These are phyloP conservation scores for Glaciozyma martinii DNA, from an alignment of 768 basidiomycete genomes.

Conservation along the genomic window DNA sequence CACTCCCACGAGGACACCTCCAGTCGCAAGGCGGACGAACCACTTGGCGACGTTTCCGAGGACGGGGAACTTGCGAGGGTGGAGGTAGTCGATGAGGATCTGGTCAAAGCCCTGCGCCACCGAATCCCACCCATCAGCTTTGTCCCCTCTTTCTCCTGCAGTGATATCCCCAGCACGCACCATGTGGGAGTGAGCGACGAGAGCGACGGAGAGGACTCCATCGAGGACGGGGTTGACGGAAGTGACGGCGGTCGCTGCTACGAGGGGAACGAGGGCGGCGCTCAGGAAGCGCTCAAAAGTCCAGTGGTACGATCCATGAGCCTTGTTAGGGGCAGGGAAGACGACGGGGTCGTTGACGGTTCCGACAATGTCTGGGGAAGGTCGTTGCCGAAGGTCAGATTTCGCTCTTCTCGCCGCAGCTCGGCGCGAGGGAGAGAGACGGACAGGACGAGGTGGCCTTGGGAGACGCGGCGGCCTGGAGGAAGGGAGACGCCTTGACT, in stretches of 20 bases:
- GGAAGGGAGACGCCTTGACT: background rate
- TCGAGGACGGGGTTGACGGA: conserved; percentile 78
- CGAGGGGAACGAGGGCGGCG: conserved; percentile 77
- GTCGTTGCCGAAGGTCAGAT: background rate
- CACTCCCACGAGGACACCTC: conserved; percentile 73
- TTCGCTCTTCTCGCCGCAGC: too few species aligned
- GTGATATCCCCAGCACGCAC: conserved; percentile 46
- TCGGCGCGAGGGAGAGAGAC: background rate
- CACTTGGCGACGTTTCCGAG: conserved; percentile 63
- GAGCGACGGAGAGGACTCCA: conserved; percentile 71
- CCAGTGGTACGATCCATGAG: conserved; percentile 84
- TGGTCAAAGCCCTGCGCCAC: conserved; percentile 57
- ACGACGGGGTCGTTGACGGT: conserved; percentile 90
- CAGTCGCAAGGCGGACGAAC: conserved; percentile 66
- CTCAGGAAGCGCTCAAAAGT: conserved; percentile 88
- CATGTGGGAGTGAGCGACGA: conserved; percentile 92
- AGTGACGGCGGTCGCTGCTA: conserved; percentile 73
- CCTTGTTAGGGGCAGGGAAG: conserved; percentile 57
- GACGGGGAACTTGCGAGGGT: conserved; percentile 84
- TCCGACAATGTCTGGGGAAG: conserved; percentile 50
- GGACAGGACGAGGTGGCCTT: background rate
- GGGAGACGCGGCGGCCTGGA: background rate
- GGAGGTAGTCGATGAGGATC: conserved; percentile 77
- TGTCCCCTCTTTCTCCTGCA: background rate
- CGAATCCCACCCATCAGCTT: background rate